A percentile compares a stretch with the other conserved stretches of the same genome.
Conservation (phyloP, 768 basidiomycete genomes). For the Lentinus tigrinus region DNA sequence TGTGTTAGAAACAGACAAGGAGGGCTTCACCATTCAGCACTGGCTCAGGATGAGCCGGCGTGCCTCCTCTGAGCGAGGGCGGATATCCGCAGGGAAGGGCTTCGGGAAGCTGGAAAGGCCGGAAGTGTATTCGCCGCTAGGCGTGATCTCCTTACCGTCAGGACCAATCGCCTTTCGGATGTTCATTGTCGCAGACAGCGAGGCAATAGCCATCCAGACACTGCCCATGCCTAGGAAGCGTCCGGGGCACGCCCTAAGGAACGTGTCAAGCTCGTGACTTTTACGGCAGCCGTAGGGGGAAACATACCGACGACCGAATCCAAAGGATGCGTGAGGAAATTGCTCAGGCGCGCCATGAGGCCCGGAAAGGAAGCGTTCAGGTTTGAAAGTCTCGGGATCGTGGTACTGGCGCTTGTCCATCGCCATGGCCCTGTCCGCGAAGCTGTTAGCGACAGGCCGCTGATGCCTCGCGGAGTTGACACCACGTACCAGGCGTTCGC, state of each 20-base stretch:
- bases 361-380: conserved; percentile 42
- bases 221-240: conserved; percentile 48
- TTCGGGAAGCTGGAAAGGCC: conserved; percentile 45
- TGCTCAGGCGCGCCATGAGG: conserved; percentile 15
- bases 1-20: no score
- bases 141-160: conserved; percentile 39
- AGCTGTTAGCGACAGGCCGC: not conserved
- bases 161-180: conserved; percentile 42
- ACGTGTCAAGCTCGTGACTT: no score
- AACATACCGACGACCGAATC: conserved; percentile 11
- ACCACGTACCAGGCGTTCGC: conserved; percentile 20
- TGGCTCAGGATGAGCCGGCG: conserved; percentile 4
- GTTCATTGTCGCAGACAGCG: conserved; percentile 44
- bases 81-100: conserved; percentile 10
- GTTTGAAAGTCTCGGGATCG: conserved; percentile 46
- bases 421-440: conserved; percentile 25
- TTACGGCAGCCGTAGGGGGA: not conserved
- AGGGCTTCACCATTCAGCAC: not conserved
- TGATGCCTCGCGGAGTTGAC: no score
- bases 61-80: conserved; percentile 8
- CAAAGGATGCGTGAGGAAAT: conserved; percentile 14
- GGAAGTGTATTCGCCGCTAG: conserved; percentile 37
- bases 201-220: conserved; percentile 45
- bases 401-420: conserved; percentile 33
- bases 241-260: conserved; percentile 49